Evolutionary conservation across 2,329 filamentous ascomycete genomes (phyloP), one percentile per base, ranked within the genome.

Genomic region (Eutypa lata): DNA sequence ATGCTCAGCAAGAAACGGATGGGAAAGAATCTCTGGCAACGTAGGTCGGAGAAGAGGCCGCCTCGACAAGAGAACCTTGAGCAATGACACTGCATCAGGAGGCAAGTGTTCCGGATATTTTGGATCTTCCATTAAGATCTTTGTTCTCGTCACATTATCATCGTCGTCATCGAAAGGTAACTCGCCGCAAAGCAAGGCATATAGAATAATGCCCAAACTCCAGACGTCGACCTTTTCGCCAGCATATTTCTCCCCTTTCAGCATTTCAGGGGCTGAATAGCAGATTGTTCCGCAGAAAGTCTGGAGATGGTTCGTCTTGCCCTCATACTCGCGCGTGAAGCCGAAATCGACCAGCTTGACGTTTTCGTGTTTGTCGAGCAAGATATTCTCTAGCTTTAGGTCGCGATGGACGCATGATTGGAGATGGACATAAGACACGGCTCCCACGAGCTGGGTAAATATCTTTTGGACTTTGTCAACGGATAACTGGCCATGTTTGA

Each of bases 321-420:
- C 93, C 71, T 97, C 91, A 70, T 99, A 99, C 73, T 99, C 94
- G 60, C 94, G 82, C 11, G 94, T 99, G 68, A 99, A 99, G 18
- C 94, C 94, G 75, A 99, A 99, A 70, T 99, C 94, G 61, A 95
- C 93, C 55, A 99, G 76, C 74, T 99, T 99, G 61, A 99, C 94
- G 66, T 97, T 96, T 68, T 95, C 93, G 67, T 97, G 82, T 71
- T 95, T 97, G 75, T 99, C 94, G 61, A 99, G 81, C 45, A 99
- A 77, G 53, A 99, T 97, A 66, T 96, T 96, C 69, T 99, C 94
- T 65, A 99, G 81, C 73, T 99, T 99, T 51, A 99, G 77, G 69
- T 99, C 94, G 62, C 94, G 90, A 71, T 99, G 94, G 33, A 99
- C 94, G 68, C 94, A 99, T 6, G 89, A 92, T 65, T 96, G 92